phyloP scores from a whole-genome alignment of 2,329 filamentous ascomycete genomes.

The Aspergillus viridinutans region DNA sequence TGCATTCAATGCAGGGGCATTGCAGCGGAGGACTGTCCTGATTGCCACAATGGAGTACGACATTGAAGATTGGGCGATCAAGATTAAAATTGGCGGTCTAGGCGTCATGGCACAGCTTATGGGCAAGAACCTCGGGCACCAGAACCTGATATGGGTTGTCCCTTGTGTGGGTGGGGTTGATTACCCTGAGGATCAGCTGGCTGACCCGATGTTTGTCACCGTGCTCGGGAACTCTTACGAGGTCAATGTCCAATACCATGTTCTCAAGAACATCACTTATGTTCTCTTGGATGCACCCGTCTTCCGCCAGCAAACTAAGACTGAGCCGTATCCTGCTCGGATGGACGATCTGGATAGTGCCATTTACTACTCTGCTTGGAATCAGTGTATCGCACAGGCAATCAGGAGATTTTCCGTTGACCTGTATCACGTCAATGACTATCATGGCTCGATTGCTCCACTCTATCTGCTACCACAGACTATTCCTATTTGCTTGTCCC shows the following conservation, averaged over 20 bases:
- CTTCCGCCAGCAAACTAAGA: slow-evolving; percentile 60
- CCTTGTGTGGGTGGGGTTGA: slow-evolving; percentile 61
- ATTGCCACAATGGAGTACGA: slow-evolving; percentile 71
- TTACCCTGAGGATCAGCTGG: slow-evolving; percentile 57
- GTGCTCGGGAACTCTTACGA: slow-evolving; percentile 59
- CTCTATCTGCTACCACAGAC: slow-evolving; percentile 61
- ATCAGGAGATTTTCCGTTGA: slow-evolving; percentile 60
- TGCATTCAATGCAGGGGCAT: slow-evolving; percentile 28
- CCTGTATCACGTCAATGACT: slow-evolving; percentile 65
- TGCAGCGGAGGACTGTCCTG: slow-evolving; percentile 52
- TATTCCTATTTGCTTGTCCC: slow-evolving; percentile 59
- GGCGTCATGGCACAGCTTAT: slow-evolving; percentile 68
- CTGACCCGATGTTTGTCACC: slow-evolving; percentile 59
- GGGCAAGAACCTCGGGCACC: slow-evolving; percentile 61
- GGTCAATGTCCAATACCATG: slow-evolving; percentile 61
- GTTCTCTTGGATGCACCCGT: slow-evolving; percentile 64
- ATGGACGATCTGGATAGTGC: slow-evolving; percentile 68
- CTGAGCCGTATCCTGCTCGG: slow-evolving; percentile 61
- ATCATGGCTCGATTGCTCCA: slow-evolving; percentile 60
- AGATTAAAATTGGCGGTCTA: slow-evolving; percentile 67
- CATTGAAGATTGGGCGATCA: slow-evolving; percentile 66
- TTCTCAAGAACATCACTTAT: slow-evolving; percentile 62
- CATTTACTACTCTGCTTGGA: slow-evolving; percentile 67
- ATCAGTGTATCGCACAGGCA: slow-evolving; percentile 63
- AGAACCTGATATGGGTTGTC: slow-evolving; percentile 63